Base-by-base conservation (phyloP, 148 eudicot genomes). In the Talinum fruticosum region DNA sequence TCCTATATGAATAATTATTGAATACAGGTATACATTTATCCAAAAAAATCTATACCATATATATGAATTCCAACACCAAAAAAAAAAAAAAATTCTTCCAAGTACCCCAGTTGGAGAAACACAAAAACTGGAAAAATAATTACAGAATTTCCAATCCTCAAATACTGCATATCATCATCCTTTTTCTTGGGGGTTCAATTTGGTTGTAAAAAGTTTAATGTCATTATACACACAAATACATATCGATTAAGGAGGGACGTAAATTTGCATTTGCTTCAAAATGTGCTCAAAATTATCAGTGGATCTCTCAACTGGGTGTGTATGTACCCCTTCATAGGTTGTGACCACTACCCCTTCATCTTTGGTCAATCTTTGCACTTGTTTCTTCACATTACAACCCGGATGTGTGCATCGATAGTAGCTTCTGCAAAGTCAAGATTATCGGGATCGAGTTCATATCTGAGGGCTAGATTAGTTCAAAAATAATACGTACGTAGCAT, bases 201-300 rank as follows among this genome's bases (percentile, higher is more conserved):
- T 62, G 30, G 23, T 28, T 28, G 30, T 24, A 8, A 24, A 12
- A 24, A 26, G 14, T 62, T 15, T 29, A 2, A 5, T 28, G 16
- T 1, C 0, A 1, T 1, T 6, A 23, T 62, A 62, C 13, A 62
- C 13, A 26, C 16, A 24, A 1, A 10, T 24, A 8, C 6, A 26
- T 21, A 0, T 3, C 12, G 19, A 24, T 69, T 44, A 83, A 78
- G 86, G 86, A 75, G 88, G 84, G 35, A 83, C 84, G 57, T 86
- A 86, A 66, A 86, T 83, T 19, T 86, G 88, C 88, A 86, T 86
- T 83, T 86, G 84, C 73, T 86, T 86, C 77, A 86, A 79, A 65
- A 86, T 86, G 66, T 86, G 82, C 35, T 83, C 88, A 54, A 86
- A 86, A 71, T 79, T 86, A 62, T 86, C 86, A 14, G 88, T 83